Evolutionary conservation across 2,329 filamentous ascomycete genomes (phyloP), one percentile per base, ranked within the genome.

Genomic region (Penicillium concentricum): DNA sequence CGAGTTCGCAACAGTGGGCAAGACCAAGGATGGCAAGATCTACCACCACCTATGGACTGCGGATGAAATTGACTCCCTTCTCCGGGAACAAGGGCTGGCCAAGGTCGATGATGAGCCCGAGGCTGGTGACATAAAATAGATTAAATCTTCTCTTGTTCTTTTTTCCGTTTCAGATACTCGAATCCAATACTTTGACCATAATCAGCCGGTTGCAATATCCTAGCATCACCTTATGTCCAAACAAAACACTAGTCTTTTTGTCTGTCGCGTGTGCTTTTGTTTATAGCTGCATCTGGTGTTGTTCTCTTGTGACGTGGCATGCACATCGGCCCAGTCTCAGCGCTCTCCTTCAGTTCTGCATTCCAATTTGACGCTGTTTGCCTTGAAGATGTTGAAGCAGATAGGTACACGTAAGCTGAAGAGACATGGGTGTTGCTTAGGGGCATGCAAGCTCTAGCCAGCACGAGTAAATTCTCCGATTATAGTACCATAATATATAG

Each of bases 31-130:
- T 65, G 94, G 94, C 70, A 94, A 93, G 81, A 93, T 99, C 77
- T 99, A 97, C 81, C 94, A 99, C 79, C 90, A 96, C 74, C 84
- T 99, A 61, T 99, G 94, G 94, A 90, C 87, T 69, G 93, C 92
- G 43, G 93, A 99, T 65, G 94, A 97, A 82, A 99, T 99, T 70
- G 93, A 91, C 73, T 87, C 89, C 49, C 81, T 99, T 75, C 81
- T 99, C 70, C 96, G 92, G 83, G 91, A 97, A 82, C 92, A 99
- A 70, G 93, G 93, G 67, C 79, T 99, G 74, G 93, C 91, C 60
- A 97, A 96, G 83, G 85, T 87, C 64, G 74, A 74, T 52, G 90
- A 93, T 72, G 86, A 86, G 62, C 75, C 84, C 15, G 87, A 91
- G 71, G 87, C 74, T 61, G 78, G 77, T 58, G 78, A 78, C 60